These are phyloP conservation scores for Dichotomopilus funicola DNA, from an alignment of 2,329 filamentous ascomycete species.

Conservation along the genomic window DNA sequence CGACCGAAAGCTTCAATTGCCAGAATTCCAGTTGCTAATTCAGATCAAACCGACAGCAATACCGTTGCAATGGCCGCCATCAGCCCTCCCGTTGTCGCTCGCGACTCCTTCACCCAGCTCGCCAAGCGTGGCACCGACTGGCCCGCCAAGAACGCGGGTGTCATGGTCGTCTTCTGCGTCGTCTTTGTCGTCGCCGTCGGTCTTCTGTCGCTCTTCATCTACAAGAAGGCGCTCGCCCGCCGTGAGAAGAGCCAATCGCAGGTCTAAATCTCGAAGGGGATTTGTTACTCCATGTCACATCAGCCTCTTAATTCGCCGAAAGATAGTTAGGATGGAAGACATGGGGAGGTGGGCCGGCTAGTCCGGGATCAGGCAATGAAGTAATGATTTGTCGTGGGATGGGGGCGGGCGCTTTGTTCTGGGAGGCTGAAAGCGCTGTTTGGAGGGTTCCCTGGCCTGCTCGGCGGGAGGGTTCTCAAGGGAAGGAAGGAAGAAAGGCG, in stretches of 20 bases:
- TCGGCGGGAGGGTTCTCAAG: conserved; percentile 7
- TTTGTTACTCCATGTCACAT: too few relatives aligned
- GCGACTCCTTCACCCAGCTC: conserved; percentile 35
- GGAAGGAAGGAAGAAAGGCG: background rate
- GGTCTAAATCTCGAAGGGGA: conserved; percentile 15
- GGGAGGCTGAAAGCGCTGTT: background rate
- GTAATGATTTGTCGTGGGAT: conserved; percentile 12
- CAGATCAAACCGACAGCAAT: background rate
- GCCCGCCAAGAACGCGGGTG: conserved; percentile 50
- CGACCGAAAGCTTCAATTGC: background rate
- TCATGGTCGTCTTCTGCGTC: conserved; percentile 57
- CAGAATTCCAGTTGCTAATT: conserved; percentile 5
- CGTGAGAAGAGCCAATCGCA: conserved; percentile 22
- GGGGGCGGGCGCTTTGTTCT: background rate
- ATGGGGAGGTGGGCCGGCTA: background rate
- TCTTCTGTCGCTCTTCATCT: conserved; percentile 42
- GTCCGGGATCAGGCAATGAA: conserved; percentile 17
- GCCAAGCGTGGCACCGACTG: conserved; percentile 50
- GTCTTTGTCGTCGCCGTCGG: conserved; percentile 49
- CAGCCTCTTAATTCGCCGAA: too few relatives aligned
- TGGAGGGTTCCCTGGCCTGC: conserved; percentile 10
- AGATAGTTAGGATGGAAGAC: background rate
- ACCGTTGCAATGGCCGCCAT: conserved; percentile 31
- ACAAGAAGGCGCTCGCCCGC: conserved; percentile 29
- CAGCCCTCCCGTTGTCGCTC: conserved; percentile 28